Evolutionary conservation across 2,329 filamentous ascomycete genomes (phyloP), one percentile per base, ranked within the genome.

Genomic region (Aspergillus ochraceoroseus): DNA sequence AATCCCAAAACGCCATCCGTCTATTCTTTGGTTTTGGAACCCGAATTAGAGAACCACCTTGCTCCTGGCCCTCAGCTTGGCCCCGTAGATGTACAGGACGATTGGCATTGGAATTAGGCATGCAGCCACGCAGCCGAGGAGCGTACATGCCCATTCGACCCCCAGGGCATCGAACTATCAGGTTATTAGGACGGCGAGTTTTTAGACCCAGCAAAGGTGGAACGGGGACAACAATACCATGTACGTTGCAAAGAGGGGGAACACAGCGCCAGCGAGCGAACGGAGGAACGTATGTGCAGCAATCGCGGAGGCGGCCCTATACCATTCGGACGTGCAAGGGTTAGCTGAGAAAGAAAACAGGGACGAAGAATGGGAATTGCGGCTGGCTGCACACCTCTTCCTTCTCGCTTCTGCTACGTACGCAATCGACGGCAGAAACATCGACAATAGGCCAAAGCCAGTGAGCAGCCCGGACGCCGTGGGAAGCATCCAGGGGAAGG

Each of bases 281-380:
- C 72, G 66, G 25, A 74, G 57, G 47, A 74, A 68, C 2, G 71
- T 73, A 43, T 75, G 73, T 18, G 70, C 71, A 7, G 70, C 67
- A 18, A 73, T 66, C 6, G 71, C 71, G 8, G 66, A 71, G 2
- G 71, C 71, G n/a, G 71, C 70, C 47, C 70, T 67, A 44, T 17
- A 29, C 33, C 11, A 14, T 35, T 26, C 2, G 22, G 22, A 2
- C 29, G 25, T 20, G 23, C 19, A 17, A 32, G 26, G 8, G 3
- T 8, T 11, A 18, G 5, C 12, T 28, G 7, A 32, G 52, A 37
- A 47, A 59, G 62, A 2, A 5, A 12, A 13, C 17, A 8, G 4
- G 5, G 29, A 9, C 12, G 3, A 17, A 19, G 5, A 15, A n/a
- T 3, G 22, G 15, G 5, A 5, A 7, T 13, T 5, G 5, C 5